Evolutionary conservation across 2,329 filamentous ascomycete species (phyloP).

Genomic region (Talaromyces albobiverticillius): DNA sequence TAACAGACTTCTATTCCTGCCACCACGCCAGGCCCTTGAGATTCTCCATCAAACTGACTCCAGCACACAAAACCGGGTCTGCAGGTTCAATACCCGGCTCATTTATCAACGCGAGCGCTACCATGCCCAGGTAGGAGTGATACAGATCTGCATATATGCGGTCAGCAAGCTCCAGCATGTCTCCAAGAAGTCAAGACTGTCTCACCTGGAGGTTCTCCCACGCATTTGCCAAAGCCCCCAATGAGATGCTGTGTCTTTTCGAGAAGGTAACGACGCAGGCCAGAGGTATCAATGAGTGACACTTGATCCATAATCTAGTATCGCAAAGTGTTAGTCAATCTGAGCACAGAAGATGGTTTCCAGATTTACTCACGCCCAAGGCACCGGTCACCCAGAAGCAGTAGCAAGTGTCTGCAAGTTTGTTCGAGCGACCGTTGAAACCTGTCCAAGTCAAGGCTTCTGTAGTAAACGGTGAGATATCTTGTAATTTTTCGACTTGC

Average conservation of each 20-base stretch:
- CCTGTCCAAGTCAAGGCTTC: constrained; percentile 58
- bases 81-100: constrained; percentile 68
- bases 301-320: constrained; percentile 57
- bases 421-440: constrained; percentile 88
- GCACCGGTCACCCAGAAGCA: constrained; percentile 84
- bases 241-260: constrained; percentile 83
- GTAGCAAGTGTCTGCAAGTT: constrained; percentile 92
- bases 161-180: not conserved
- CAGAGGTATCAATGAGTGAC: constrained; percentile 56
- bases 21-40: constrained; percentile 42
- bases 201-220: constrained; percentile 64
- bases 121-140: constrained; percentile 84
- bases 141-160: constrained; percentile 60
- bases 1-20: too few species aligned
- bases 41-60: constrained; percentile 45
- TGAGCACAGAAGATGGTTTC: not conserved
- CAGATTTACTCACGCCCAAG: constrained; percentile 38
- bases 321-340: constrained; percentile 19
- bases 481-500: constrained; percentile 26
- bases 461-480: constrained; percentile 20
- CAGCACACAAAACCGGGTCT: constrained; percentile 75
- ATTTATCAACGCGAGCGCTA: constrained; percentile 70
- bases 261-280: constrained; percentile 74
- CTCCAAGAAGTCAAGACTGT: not conserved
- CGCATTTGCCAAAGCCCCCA: constrained; percentile 74